Evolutionary conservation across 768 basidiomycete species (phyloP).

Genomic region (Austroboletus festivus): DNA sequence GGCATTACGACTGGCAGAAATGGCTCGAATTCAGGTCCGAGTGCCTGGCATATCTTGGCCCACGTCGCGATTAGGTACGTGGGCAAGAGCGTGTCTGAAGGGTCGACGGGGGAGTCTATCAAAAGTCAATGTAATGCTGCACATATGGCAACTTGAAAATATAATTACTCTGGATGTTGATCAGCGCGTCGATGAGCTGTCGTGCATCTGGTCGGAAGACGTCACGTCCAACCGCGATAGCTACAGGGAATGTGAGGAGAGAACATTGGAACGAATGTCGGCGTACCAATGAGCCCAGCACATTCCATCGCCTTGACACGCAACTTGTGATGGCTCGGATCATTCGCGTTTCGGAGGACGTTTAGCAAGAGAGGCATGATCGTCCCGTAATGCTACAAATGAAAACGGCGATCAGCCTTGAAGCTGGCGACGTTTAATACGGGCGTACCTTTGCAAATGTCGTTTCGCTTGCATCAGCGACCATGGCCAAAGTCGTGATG

Average conservation of each 20-base stretch:
- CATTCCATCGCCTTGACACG: constrained; percentile 89
- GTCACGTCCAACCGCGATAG: constrained; percentile 82
- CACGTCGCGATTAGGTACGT: constrained; percentile 84
- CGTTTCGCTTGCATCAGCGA: constrained; percentile 78
- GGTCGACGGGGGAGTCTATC: constrained; percentile 67
- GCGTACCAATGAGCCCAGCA: constrained; percentile 79
- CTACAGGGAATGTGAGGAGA: constrained; percentile 38
- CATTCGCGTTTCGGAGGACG: constrained; percentile 70
- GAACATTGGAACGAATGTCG: not conserved
- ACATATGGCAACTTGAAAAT: too few relatives aligned
- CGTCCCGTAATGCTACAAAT: constrained; percentile 59
- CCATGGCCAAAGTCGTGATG: constrained; percentile 85
- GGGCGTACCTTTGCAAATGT: constrained; percentile 66
- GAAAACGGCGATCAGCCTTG: not conserved
- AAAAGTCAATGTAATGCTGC: too few relatives aligned
- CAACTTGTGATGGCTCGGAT: constrained; percentile 62
- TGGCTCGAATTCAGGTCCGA: constrained; percentile 82
- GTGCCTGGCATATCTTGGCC: constrained; percentile 85
- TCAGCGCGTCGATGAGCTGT: constrained; percentile 66
- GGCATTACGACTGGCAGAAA: constrained; percentile 87
- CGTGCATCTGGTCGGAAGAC: constrained; percentile 73
- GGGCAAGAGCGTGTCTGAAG: constrained; percentile 64
- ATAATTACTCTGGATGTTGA: constrained; percentile 77
- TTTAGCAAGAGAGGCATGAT: constrained; percentile 82
- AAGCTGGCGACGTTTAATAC: not conserved